Conservation (phyloP, 2,329 filamentous ascomycete species). For the Fusarium napiforme region DNA sequence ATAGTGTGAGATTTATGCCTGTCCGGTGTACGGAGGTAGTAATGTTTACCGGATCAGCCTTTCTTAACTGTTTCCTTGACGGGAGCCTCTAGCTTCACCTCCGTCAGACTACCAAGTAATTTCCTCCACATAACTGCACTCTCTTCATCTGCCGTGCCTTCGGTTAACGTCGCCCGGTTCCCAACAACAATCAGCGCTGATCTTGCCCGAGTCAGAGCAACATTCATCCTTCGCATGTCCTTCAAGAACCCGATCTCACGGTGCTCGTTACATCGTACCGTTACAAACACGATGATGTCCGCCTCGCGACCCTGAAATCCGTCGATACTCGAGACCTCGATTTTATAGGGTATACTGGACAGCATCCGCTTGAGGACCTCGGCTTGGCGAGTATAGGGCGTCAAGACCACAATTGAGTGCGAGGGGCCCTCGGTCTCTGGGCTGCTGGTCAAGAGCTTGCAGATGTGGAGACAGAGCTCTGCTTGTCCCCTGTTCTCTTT, state of each 20-base stretch:
- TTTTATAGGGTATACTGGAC: conserved; percentile 29
- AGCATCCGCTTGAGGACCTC: conserved; percentile 45
- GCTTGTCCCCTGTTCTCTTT: conserved; percentile 54
- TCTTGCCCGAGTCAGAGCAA: conserved; percentile 53
- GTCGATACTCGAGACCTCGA: conserved; percentile 55
- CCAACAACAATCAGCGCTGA: conserved; percentile 50
- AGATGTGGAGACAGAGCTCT: conserved; percentile 49
- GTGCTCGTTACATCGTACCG: conserved; percentile 54
- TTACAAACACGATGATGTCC: conserved; percentile 56
- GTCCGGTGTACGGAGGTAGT: too few species aligned
- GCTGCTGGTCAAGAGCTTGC: conserved; percentile 43
- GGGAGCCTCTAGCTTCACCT: neutral
- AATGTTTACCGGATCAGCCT: too few species aligned
- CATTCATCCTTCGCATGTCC: conserved; percentile 54
- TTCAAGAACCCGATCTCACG: conserved; percentile 54
- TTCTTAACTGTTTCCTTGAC: too few species aligned
- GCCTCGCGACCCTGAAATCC: conserved; percentile 57
- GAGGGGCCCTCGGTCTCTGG: neutral
- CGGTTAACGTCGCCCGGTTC: conserved; percentile 45
- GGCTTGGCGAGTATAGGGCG: conserved; percentile 53
- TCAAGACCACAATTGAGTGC: conserved; percentile 52
- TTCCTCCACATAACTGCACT: conserved; percentile 5
- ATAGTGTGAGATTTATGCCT: neutral
- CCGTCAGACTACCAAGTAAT: neutral
- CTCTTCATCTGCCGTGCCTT: neutral